These are phyloP conservation scores for Zarea fungicola DNA, from an alignment of 2,329 filamentous ascomycete species.

Conservation along the genomic window DNA sequence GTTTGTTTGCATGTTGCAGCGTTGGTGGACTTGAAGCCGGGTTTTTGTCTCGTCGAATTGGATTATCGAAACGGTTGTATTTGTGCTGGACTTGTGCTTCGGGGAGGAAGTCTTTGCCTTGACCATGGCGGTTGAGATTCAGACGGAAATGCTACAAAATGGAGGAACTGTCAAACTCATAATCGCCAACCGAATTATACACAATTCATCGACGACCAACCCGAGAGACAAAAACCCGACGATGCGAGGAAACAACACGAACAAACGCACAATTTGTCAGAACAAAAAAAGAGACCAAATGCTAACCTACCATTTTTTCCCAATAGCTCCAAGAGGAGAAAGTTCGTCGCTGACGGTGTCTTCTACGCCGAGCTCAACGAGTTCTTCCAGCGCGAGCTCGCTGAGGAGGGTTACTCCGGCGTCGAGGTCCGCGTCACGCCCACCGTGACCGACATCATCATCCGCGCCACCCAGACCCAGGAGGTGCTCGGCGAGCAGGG, in stretches of 20 bases:
- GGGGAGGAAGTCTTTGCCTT: too few relatives aligned
- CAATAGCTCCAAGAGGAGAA: slow-evolving; percentile 80
- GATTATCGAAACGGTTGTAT: too few relatives aligned
- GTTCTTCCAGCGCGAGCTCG: slow-evolving; percentile 99
- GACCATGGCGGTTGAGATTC: too few relatives aligned
- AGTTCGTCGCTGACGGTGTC: slow-evolving; percentile 96
- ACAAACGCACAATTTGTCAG: neutral
- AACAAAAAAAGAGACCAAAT: neutral
- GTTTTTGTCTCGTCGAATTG: slow-evolving; percentile 4
- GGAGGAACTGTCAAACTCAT: too few relatives aligned
- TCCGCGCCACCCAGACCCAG: slow-evolving; percentile 99
- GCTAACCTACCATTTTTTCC: slow-evolving; percentile 13
- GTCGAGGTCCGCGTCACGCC: slow-evolving; percentile 99
- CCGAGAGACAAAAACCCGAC: neutral
- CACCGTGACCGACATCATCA: slow-evolving; percentile 99
- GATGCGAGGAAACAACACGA: too few relatives aligned
- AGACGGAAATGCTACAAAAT: too few relatives aligned
- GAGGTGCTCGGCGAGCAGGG: slow-evolving; percentile 99
- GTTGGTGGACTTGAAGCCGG: neutral
- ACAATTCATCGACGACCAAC: neutral
- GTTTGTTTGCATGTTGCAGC: neutral
- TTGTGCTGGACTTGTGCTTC: too few relatives aligned
- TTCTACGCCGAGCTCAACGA: slow-evolving; percentile 99
- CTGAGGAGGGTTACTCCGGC: slow-evolving; percentile 99
- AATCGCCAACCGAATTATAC: too few relatives aligned